Evolutionary conservation across 2,329 filamentous ascomycete species (phyloP), one percentile per base, ranked within the genome.

Genomic region (Iodosphaeria phyllophila): DNA sequence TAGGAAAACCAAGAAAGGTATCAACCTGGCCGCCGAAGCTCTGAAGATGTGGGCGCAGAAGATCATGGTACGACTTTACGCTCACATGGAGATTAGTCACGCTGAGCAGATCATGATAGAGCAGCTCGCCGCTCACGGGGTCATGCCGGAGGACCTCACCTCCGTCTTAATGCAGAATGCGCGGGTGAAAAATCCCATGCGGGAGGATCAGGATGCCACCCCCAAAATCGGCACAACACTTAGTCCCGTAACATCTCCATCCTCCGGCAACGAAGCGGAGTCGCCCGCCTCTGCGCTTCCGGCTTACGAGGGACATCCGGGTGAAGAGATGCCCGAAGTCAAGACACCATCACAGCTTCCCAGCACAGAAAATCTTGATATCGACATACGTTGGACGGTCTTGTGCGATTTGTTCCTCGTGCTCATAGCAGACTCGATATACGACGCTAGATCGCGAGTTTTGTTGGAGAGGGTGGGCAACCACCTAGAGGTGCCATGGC

Each of bases 101-200:
- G 74, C 68, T 9, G 89, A 98, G 50, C 89, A 98, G 55, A 60
- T 98, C 47, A 98, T 98, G 89, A 93, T 98, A 36, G 89, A 98
- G 52, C 89, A 98, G 49, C 60, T 98, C 30, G 75, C 79, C 8
- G 78, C 89, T 29, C 89, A 98, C 50, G 89, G 86, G 4, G 83
- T 98, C 5, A 60, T 82, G 32, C 75, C 89, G 1, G 57, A 60
- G 22, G 89, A 98, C 46, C 57, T 98, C 29, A 84, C 82, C 0
- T 75, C 79, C 1, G 68, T 79, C 1, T 59, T 98, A 22, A 92
- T 92, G 74, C 72, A 80, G 33, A 98, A 95, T 48, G 70, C 89
- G 8, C 67, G 83, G 25, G 84, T 98, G 17, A 82, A 82, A 42
- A 98, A 98, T 41, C 89, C 89, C 5, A 75, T 89, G 62, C 78